Evolutionary conservation across 208 protist species (phyloP), one percentile per base, ranked within the genome.

Genomic region (Leishmania gerbilli): DNA sequence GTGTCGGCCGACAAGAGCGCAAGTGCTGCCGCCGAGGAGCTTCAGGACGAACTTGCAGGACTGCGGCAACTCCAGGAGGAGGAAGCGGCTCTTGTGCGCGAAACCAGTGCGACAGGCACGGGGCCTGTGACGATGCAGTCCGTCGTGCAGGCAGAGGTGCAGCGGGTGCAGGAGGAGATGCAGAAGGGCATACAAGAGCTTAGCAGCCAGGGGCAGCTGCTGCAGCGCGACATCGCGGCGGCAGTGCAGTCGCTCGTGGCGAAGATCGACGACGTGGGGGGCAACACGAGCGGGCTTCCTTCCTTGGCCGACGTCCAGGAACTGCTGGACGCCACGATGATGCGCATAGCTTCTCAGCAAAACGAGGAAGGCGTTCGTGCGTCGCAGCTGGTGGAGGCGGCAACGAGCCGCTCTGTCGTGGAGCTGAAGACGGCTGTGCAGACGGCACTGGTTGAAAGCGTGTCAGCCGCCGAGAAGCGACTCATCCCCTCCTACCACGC

Each of bases 281-380:
- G 49, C 37, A 77, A n/a, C 56, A 79, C 65, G 31, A 71, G 77
- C 27, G 53, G 55, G 40, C 71, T 82, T 60, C 75, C 80, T 56
- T 65, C 45, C 40, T 47, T 85, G 45, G 74, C 68, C 34, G 85
- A 88, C 53, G 67, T 88, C 15, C 76, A 88, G 68, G 74, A 81
- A 64, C 64, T 85, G 58, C 71, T 84, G 17, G 81, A 84, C 74
- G 67, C 78, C 65, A 82, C 82, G 8, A 19, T 86, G 13, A 37
- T 71, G 55, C 82, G 78, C 11, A 24, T 82, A 19, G 19, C 62
- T 49, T 60, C 58, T 55, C 65, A 76, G 40, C 78, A 71, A 60
- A 71, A 53, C 55, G 77, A 85, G 3, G 62, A 80, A 19, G 65
- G 67, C 2, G 17, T n/a, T 60, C 72, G 69, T 21, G 74, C 76